phyloP scores from a whole-genome alignment of 2,329 filamentous ascomycete species.

The Aspergillus sp. region DNA sequence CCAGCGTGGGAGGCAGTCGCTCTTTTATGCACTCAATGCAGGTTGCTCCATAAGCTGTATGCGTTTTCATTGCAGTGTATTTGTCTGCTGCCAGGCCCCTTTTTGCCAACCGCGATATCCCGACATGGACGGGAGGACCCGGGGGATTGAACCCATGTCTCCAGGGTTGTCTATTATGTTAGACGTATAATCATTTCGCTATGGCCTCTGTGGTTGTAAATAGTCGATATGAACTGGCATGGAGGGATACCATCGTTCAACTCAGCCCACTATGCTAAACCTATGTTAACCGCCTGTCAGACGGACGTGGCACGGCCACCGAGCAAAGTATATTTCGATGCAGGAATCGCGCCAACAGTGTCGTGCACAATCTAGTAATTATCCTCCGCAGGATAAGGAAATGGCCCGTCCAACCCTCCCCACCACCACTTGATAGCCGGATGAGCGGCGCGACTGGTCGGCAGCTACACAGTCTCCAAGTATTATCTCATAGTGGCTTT shows the following conservation, averaged over 20 bases:
- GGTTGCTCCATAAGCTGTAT: not conserved
- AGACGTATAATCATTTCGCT: too few relatives aligned
- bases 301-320: not conserved
- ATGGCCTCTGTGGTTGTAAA: too few relatives aligned
- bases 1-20: not conserved
- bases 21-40: not conserved
- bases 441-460: too few relatives aligned
- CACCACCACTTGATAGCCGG: too few relatives aligned
- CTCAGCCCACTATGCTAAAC: too few relatives aligned
- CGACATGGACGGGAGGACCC: constrained; percentile 8
- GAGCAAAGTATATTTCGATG: not conserved
- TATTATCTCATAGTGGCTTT: too few relatives aligned
- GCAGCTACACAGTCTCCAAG: too few relatives aligned
- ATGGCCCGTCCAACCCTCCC: not conserved
- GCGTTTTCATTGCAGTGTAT: not conserved
- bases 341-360: not conserved
- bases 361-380: not conserved
- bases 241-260: too few relatives aligned
- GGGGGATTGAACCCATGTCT: not conserved
- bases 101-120: constrained; percentile 10
- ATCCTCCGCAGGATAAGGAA: not conserved
- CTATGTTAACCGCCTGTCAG: too few relatives aligned
- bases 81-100: not conserved
- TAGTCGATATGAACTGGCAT: too few relatives aligned
- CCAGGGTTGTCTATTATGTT: not conserved